Evolutionary conservation across 2,329 filamentous ascomycete species (phyloP), one percentile per base, ranked within the genome.

Genomic region (Anisogramma anomala): DNA sequence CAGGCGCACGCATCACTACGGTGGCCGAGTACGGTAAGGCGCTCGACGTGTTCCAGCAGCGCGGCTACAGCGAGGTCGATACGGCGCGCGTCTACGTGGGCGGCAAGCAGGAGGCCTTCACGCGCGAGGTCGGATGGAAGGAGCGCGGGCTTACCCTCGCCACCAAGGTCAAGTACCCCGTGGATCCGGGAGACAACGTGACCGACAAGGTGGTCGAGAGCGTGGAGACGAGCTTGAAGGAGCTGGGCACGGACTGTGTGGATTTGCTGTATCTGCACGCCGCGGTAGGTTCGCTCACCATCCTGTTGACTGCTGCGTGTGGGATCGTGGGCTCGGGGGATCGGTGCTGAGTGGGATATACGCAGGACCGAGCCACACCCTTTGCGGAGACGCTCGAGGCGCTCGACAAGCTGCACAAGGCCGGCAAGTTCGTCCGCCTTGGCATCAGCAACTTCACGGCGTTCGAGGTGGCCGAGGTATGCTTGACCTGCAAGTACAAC

Each of bases 381-480:
- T 94, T 94, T 53, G 76, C 77, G 6, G 82, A 91, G 59, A 91
- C 87, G 0, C 69, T 94, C 14, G 73, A 78, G 52, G 82, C 80
- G 4, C 69, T 87, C 45, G 75, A 94, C 58, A 77, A 86, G 60
- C 64, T 94, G 38, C 84, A 94, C 67, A 84, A 86, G 61, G 74
- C 82, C 42, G 85, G 86, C 46, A 91, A 89, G 58, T 94, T 95
- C 54, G 77, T 85, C 15, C 72, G 75, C 38, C 65, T 94, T 10
- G 87, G 85, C 2, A 63, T 95, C 44, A 83, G 77, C 52, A 94
- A 94, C 63, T 94, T 79, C 58, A 84, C 86, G 0, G 80, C 86
- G 0, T 91, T 82, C 56, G 87, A 94, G 58, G 83, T 94, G 8
- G 86, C 86, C 0, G 87, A 94, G 62, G 74, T 93, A 8, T 81